Evolutionary conservation across 1,284 basidiomycete genomes (phyloP), one percentile per base, ranked within the genome.

Genomic region (Ceratobasidium sp.): DNA sequence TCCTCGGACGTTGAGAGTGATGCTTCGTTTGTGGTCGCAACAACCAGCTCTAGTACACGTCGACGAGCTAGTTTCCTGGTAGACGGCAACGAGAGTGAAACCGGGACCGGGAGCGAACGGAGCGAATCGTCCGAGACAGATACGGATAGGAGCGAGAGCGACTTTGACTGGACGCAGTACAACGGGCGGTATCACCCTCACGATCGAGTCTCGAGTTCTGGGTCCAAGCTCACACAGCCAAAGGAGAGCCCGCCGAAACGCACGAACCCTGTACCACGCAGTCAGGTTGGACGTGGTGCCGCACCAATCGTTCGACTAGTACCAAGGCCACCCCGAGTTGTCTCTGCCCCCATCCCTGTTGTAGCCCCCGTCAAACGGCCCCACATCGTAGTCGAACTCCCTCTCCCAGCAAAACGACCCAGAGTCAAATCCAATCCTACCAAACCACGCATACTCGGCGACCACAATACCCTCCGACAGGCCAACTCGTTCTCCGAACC

Each of bases 111-210:
- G 33, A 46, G 44, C 55, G 55, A 49, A 26, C 2, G 33, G 13
- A 56, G 20, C n/a, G 33, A 53, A 18, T 46, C 55, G 13, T 67
- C 63, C 12, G 63, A 77, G 33, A 51, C 58, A 18, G 71, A 61
- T 10, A 46, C 60, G 40, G 28, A 61, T 10, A 46, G 44, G n/a
- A 33, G 23, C 28, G 72, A 76, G 63, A 77, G 73, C 51, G 73
- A 77, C 53, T 77, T 77, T 67, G 73, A 77, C 44, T 77, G 73
- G 73, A 26, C 49, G 12, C 73, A 56, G 63, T 77, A 77, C 53
- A 77, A 77, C 26, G 42, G 73, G 28, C 20, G 51, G 4, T 77
- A 77, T 33, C 73, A 77, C 40, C 73, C 73, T 39, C 73, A 77
- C 63, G 63, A 77, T 44, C 73, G 53, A 12, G 26, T 42, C 3